A percentile compares a stretch with the other conserved stretches of the same genome.
phyloP scores from a whole-genome alignment of 208 protist species.

The Trichomonas tenax region DNA sequence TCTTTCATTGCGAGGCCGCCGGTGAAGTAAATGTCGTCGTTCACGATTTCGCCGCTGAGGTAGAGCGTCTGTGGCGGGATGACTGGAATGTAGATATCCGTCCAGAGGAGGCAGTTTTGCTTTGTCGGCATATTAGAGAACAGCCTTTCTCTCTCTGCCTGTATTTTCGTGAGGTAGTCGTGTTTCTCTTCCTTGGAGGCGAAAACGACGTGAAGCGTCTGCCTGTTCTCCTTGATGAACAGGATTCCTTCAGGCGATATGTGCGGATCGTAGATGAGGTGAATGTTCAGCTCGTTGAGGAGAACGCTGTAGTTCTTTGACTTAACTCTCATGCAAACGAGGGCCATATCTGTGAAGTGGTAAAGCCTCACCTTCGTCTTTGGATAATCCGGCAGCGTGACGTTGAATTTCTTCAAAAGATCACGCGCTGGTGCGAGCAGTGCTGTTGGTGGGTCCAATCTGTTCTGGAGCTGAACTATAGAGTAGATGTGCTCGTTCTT shows the following conservation, averaged over 20 bases:
- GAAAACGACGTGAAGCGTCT: not conserved
- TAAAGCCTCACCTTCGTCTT: not conserved
- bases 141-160: not conserved
- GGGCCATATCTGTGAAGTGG: not conserved
- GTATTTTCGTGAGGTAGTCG: not conserved
- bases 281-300: not conserved
- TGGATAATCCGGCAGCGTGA: not conserved
- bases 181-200: not conserved
- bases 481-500: not conserved
- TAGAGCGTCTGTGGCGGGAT: not conserved
- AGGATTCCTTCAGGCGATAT: not conserved
- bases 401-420: not conserved
- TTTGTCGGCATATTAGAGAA: not conserved
- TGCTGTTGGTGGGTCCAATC: not conserved
- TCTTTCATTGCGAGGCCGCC: not conserved
- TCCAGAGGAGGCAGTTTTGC: not conserved
- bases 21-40: not conserved
- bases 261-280: not conserved
- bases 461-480: not conserved
- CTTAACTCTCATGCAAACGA: not conserved
- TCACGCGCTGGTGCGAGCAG: not conserved
- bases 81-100: not conserved
- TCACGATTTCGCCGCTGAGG: not conserved
- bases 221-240: not conserved
- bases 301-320: not conserved